Base-by-base conservation (phyloP, 495 filamentous ascomycete genomes). In the Tricharina praecox region DNA sequence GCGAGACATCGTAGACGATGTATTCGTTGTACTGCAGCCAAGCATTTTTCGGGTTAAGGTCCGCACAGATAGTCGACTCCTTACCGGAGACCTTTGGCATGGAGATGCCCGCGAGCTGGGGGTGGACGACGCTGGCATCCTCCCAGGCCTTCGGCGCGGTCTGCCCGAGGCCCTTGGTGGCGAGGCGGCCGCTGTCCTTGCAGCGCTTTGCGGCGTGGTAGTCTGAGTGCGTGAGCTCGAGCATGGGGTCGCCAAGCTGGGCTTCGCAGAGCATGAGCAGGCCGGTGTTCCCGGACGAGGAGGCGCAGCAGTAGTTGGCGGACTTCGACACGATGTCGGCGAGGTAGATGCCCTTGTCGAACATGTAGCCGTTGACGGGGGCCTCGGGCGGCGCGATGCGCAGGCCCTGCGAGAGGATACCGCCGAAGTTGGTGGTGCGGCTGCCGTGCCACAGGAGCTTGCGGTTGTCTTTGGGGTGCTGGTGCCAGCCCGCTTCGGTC, bases 361-460 rank as follows among this genome's bases (percentile, higher is more conserved):
- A 92, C 68, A 75, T 77, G 63, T 87, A 85, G 0, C 84, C 84
- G 39, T 68, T 74, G 2, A 77, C 76, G 1, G 82, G 85, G 8
- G 43, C 43, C 24, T 46, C 43, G 4, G 32, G 45, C 2, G 85
- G 84, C 0, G 85, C 85, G 47, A 93, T 92, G 8, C 82, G 81
- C 5, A 93, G 68, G 30, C 85, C 85, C 59, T 90, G 82, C 47
- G 74, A 79, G 20, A 93, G 71, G 40, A 93, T 90, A 50, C 83
- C 82, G 53, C 76, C 78, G 52, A 79, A 90, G 58, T 92, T 92
- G 34, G 81, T 86, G 21, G 69, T 69, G 15, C 82, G 75, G 16
- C 76, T 79, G 5, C 83, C 84, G 56, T 93, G 85, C 85, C 85
- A 93, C 2, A 93, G 70, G 8, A 92, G 75, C 19, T 78, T 73